Percentiles rank a stretch among this genome's conserved stretches.
Evolutionary conservation across 2,329 filamentous ascomycete species (phyloP).

Genomic region (Apiospora koreana): DNA sequence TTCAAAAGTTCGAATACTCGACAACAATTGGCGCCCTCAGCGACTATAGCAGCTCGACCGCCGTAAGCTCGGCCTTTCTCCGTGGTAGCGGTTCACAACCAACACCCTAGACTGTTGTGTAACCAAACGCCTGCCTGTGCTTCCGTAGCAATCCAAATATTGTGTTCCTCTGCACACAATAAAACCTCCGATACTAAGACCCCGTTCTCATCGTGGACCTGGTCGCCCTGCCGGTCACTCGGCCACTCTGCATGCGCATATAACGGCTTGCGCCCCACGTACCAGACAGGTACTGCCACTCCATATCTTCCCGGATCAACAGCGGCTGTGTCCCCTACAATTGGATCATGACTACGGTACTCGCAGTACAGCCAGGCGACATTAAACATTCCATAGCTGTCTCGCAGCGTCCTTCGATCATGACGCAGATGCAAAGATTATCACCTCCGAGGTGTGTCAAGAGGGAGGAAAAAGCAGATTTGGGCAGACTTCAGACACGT

Average conservation of each 20-base stretch:
- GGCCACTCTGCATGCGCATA: neutral
- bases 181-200: conserved; percentile 6
- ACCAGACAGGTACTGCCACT: neutral
- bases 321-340: conserved; percentile 24
- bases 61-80: neutral
- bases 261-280: neutral
- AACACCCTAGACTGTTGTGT: neutral
- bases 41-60: neutral
- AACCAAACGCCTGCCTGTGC: neutral
- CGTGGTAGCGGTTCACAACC: neutral
- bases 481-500: neutral
- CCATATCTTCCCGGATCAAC: neutral
- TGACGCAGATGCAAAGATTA: conserved; percentile 44
- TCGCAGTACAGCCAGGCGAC: conserved; percentile 40
- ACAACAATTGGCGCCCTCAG: neutral
- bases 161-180: neutral
- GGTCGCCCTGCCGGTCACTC: neutral
- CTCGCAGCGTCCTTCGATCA: conserved; percentile 40
- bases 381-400: conserved; percentile 40
- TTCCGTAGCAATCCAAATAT: neutral
- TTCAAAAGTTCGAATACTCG: neutral
- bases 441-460: conserved; percentile 41
- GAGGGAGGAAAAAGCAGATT: neutral
- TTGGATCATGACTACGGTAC: conserved; percentile 45
- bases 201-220: neutral